These are phyloP conservation scores for Exophiala xenobiotica DNA, from an alignment of 2,329 filamentous ascomycete genomes.

Conservation along the genomic window DNA sequence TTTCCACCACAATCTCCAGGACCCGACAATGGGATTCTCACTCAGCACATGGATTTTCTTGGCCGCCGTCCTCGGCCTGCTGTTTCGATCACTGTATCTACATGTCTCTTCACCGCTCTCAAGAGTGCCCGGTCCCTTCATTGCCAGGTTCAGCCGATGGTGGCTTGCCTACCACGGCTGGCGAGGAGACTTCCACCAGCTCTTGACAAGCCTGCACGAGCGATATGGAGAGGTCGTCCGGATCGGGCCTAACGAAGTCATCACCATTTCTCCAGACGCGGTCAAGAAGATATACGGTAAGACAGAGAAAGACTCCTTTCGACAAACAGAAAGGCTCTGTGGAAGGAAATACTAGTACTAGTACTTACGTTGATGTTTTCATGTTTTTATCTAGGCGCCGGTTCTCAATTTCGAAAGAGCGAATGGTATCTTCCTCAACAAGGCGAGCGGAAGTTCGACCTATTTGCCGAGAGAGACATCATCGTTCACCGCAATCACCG, in stretches of 20 bases:
- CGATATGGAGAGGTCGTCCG: slow-evolving; percentile 42
- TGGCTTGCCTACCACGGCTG: slow-evolving; percentile 23
- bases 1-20: neutral
- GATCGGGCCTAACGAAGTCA: slow-evolving; percentile 44
- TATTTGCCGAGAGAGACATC: slow-evolving; percentile 42
- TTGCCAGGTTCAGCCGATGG: slow-evolving; percentile 29
- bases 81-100: neutral
- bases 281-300: slow-evolving; percentile 25
- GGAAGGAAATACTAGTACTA: neutral
- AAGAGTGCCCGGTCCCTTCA: slow-evolving; percentile 34
- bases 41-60: neutral
- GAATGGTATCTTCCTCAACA: slow-evolving; percentile 44
- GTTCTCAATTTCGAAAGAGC: slow-evolving; percentile 43
- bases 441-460: slow-evolving; percentile 40
- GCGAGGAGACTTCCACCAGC: slow-evolving; percentile 8
- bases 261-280: slow-evolving; percentile 35
- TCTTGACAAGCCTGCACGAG: slow-evolving; percentile 32
- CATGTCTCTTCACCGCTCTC: slow-evolving; percentile 26
- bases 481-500: slow-evolving; percentile 38
- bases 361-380: neutral
- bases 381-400: slow-evolving; percentile 34
- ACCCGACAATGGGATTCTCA: neutral
- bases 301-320: no score
- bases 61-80: neutral
- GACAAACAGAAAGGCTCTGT: no score